A percentile compares a stretch with the other conserved stretches of the same genome.
These are phyloP conservation scores for Pythium angustatum DNA, from an alignment of 352 stramenopile species.

Conservation along the genomic window DNA sequence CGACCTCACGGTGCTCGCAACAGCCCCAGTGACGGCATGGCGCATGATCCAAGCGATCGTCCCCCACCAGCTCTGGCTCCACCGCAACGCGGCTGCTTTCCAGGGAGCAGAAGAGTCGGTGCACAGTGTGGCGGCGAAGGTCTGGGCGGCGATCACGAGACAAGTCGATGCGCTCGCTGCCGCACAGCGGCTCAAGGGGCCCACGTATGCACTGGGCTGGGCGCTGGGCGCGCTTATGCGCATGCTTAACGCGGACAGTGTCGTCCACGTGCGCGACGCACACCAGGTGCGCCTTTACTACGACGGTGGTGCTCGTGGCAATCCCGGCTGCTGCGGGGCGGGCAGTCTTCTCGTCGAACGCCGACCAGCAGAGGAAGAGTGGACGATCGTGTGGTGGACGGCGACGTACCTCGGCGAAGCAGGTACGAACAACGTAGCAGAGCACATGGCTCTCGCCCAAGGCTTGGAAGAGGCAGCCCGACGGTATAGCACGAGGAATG, in stretches of 20 bases:
- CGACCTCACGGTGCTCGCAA: neutral
- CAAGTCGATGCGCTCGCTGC: neutral
- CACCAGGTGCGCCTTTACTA: conserved; percentile 3
- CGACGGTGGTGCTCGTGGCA: conserved; percentile 5
- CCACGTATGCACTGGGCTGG: neutral
- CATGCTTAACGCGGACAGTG: neutral
- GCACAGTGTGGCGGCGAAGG: neutral
- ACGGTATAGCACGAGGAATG: neutral
- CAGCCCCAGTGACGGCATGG: neutral
- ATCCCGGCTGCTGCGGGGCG: neutral
- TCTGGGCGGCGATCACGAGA: neutral
- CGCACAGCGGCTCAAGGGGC: neutral
- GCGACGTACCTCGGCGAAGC: neutral
- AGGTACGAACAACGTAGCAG: conserved; percentile 9
- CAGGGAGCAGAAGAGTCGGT: neutral
- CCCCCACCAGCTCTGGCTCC: conserved; percentile 10
- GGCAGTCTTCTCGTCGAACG: conserved; percentile 5
- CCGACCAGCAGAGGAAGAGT: neutral
- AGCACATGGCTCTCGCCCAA: neutral
- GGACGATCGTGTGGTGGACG: conserved; percentile 5
- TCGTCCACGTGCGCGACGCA: neutral
- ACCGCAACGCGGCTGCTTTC: conserved; percentile 7
- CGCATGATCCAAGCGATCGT: neutral
- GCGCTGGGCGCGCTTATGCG: neutral
- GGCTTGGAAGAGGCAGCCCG: neutral